These are phyloP conservation scores for Cardamine resedifolia DNA, from an alignment of 345 rosid genomes.

Conservation along the genomic window DNA sequence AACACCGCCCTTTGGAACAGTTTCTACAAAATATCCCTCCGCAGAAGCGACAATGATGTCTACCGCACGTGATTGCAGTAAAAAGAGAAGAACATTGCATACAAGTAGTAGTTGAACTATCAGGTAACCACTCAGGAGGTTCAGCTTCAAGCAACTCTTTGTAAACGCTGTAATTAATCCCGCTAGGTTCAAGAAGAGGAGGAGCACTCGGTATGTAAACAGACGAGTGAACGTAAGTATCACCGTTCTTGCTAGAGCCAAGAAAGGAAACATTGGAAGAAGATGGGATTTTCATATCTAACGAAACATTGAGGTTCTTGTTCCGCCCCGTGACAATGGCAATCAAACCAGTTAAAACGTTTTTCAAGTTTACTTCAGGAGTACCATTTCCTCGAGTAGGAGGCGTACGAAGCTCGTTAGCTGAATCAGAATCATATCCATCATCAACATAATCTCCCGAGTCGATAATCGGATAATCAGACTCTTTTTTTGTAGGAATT, in stretches of 20 bases:
- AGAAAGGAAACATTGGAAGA: conserved; percentile 74
- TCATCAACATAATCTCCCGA: conserved; percentile 57
- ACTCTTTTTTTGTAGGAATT: conserved; percentile 41
- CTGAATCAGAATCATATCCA: conserved; percentile 64
- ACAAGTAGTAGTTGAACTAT: conserved; percentile 72
- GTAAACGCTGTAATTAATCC: conserved; percentile 55
- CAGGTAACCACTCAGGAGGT: conserved; percentile 95
- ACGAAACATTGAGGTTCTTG: conserved; percentile 37
- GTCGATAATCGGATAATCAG: conserved; percentile 43
- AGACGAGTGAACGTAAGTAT: conserved; percentile 72
- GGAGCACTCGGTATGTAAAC: conserved; percentile 98
- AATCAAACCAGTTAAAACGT: conserved; percentile 69
- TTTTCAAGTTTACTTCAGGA: conserved; percentile 84
- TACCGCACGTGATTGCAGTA: conserved; percentile 79
- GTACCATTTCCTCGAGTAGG: conserved; percentile 21
- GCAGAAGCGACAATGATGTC: conserved; percentile 97
- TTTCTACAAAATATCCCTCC: conserved; percentile 88
- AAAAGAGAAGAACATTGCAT: conserved; percentile 84
- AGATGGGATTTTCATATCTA: conserved; percentile 40
- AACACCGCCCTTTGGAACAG: conserved; percentile 83
- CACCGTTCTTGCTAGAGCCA: conserved; percentile 72
- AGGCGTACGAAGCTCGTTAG: conserved; percentile 38
- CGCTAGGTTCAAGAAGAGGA: conserved; percentile 69
- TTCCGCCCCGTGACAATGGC: conserved; percentile 78
- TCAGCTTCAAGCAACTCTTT: conserved; percentile 83